Percentiles rank a stretch among this genome's conserved stretches.
Evolutionary conservation across 257 asterid species (phyloP).

Genomic region (Verbena officinalis): DNA sequence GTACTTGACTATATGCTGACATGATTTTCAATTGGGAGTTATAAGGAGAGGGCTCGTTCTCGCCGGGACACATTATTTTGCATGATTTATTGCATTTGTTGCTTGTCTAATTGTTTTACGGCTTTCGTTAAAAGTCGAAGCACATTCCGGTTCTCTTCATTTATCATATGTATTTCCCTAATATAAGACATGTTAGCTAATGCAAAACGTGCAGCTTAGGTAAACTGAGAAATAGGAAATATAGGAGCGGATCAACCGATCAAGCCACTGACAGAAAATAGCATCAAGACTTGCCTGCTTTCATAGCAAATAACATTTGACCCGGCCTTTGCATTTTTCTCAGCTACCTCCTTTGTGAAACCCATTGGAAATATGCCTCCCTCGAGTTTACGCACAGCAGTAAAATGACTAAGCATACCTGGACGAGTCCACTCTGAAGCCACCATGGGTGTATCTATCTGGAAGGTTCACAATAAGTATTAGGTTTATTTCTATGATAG

Average conservation of each 20-base stretch:
- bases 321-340: constrained; percentile 82
- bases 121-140: too few relatives aligned
- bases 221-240: constrained; percentile 18
- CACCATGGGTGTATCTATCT: constrained; percentile 93
- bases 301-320: constrained; percentile 67
- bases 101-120: too few relatives aligned
- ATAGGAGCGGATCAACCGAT: constrained; percentile 12
- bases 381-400: constrained; percentile 87
- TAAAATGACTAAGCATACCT: constrained; percentile 86
- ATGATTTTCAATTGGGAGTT: too few relatives aligned
- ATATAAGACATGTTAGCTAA: constrained; percentile 11
- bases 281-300: constrained; percentile 63
- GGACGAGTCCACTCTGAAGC: constrained; percentile 75
- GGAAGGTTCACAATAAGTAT: constrained; percentile 44
- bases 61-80: too few relatives aligned
- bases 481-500: constrained; percentile 22
- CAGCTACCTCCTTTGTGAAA: constrained; percentile 73
- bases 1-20: too few relatives aligned
- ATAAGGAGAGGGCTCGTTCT: too few relatives aligned
- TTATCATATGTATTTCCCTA: too few relatives aligned
- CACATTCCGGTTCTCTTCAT: too few relatives aligned
- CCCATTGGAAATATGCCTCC: constrained; percentile 95
- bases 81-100: too few relatives aligned
- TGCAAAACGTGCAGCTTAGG: neutral
- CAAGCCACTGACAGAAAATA: constrained; percentile 4